Percentiles rank a stretch among this genome's conserved stretches.
Conservation (phyloP, 116 monocot species). For the Iris pallida region DNA sequence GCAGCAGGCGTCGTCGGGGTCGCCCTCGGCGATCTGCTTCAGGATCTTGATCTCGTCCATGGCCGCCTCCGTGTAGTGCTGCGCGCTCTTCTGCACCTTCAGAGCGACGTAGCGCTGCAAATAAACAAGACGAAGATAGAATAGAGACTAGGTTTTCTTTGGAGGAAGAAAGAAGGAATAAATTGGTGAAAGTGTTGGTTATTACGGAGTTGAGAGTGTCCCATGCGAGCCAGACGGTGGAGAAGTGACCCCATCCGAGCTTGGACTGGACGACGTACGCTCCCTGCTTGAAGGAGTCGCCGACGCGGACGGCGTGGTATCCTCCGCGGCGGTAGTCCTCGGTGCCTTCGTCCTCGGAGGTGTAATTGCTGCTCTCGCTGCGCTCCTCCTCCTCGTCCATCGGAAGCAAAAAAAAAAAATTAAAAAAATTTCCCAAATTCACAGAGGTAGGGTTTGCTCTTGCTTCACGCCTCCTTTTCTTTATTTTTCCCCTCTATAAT, state of each 20-base stretch:
- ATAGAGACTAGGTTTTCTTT: too few relatives aligned
- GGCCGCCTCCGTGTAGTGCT: slow-evolving; percentile 95
- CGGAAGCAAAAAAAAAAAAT: too few relatives aligned
- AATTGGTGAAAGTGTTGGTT: too few relatives aligned
- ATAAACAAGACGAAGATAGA: neutral
- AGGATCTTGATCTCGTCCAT: slow-evolving; percentile 98
- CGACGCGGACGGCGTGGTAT: slow-evolving; percentile 87
- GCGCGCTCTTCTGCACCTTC: slow-evolving; percentile 98
- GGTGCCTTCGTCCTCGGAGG: slow-evolving; percentile 92
- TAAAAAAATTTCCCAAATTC: too few relatives aligned
- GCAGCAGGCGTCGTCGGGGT: slow-evolving; percentile 57
- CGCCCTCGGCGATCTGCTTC: slow-evolving; percentile 89
- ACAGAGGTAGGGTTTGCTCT: too few relatives aligned
- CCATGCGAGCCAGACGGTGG: slow-evolving; percentile 99
- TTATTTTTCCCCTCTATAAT: too few relatives aligned
- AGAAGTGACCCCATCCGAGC: slow-evolving; percentile 99
- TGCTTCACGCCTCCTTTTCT: too few relatives aligned
- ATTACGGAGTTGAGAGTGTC: slow-evolving; percentile 69
- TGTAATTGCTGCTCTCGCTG: slow-evolving; percentile 68
- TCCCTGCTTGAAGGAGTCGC: slow-evolving; percentile 89
- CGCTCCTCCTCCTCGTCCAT: slow-evolving; percentile 38
- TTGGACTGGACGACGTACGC: slow-evolving; percentile 84
- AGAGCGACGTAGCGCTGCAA: slow-evolving; percentile 89
- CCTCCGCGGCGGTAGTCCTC: slow-evolving; percentile 93
- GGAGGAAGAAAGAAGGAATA: too few relatives aligned